A percentile compares a stretch with the other conserved stretches of the same genome.
Conservation (phyloP, 306 rosid species). For the Casuarina glauca region DNA sequence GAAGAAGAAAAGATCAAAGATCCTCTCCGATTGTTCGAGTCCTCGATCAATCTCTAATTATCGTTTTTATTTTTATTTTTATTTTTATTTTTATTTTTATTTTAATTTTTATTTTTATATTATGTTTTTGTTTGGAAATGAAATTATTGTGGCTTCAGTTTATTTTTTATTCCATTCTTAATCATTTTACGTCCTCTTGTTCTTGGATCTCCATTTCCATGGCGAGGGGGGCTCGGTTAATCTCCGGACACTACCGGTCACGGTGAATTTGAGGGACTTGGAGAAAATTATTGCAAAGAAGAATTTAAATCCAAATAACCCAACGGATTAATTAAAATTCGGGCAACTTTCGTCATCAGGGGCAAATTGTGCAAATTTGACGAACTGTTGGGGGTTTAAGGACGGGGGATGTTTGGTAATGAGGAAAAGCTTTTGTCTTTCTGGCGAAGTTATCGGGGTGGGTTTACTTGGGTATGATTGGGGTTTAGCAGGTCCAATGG, state of each 20-base stretch:
- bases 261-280: too few species aligned
- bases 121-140: conserved; percentile 39
- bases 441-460: conserved; percentile 18
- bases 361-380: conserved; percentile 24
- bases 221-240: too few species aligned
- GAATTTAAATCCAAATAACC: too few species aligned
- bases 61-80: conserved; percentile 32
- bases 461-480: conserved; percentile 1
- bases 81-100: conserved; percentile 10
- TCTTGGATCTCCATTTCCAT: neutral
- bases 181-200: neutral
- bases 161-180: too few species aligned
- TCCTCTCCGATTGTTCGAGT: conserved; percentile 43
- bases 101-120: neutral
- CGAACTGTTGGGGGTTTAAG: neutral
- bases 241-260: too few species aligned
- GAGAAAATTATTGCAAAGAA: too few species aligned
- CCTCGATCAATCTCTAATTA: conserved; percentile 43
- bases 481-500: conserved; percentile 15
- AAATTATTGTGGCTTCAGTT: conserved; percentile 40
- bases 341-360: neutral
- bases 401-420: neutral
- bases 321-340: too few species aligned
- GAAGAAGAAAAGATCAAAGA: conserved; percentile 28
- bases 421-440: conserved; percentile 5